These are phyloP conservation scores for Xylaria sp. DNA, from an alignment of 2,329 filamentous ascomycete species.

Conservation along the genomic window DNA sequence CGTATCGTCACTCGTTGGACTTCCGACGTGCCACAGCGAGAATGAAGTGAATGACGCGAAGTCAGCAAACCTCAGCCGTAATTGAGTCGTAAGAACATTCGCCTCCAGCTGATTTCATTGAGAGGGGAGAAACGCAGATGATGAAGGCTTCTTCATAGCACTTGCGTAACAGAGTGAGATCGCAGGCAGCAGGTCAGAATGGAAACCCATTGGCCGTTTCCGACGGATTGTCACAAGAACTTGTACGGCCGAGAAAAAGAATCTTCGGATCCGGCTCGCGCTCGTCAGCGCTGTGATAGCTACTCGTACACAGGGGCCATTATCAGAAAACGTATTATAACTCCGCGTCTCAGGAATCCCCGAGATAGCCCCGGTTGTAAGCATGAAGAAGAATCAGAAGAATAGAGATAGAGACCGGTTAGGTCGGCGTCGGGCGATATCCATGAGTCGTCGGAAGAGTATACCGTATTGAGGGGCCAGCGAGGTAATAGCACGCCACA, in stretches of 20 bases:
- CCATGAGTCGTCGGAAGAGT: background rate
- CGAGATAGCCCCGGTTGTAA: background rate
- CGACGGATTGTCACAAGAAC: background rate
- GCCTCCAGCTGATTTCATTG: too few species aligned
- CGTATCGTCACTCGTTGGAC: background rate
- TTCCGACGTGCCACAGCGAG: background rate
- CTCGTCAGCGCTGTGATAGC: background rate
- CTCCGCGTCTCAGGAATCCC: background rate
- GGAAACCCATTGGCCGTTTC: too few species aligned
- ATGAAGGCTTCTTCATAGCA: background rate
- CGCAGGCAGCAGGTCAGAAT: too few species aligned
- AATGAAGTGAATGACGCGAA: background rate
- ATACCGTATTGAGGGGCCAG: background rate
- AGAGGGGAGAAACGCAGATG: background rate
- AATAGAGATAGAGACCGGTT: background rate
- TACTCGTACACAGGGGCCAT: background rate
- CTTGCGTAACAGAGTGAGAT: background rate
- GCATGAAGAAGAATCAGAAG: background rate
- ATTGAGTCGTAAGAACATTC: background rate
- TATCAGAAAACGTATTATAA: conserved; percentile 2
- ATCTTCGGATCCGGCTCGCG: background rate
- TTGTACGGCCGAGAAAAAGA: background rate
- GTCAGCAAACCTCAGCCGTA: background rate
- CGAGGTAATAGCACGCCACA: background rate
- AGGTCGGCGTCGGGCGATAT: background rate